phyloP scores from a whole-genome alignment of 768 basidiomycete species.

The Clitopilus hobsonii region DNA sequence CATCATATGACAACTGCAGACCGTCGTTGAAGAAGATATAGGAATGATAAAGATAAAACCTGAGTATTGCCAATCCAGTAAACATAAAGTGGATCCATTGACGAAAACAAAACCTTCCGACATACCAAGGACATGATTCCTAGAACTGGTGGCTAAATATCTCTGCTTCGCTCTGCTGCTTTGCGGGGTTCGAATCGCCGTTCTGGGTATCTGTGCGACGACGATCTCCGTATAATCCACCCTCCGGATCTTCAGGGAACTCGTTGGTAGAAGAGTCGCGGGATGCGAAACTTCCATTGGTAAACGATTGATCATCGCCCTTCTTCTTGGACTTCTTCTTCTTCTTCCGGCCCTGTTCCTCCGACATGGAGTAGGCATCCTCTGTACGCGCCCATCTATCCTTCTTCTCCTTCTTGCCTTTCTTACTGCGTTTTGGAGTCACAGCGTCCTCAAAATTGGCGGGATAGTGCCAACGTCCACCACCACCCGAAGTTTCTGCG shows the following conservation, averaged over 20 bases:
- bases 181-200: constrained; percentile 8
- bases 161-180: constrained; percentile 33
- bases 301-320: constrained; percentile 33
- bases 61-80: neutral
- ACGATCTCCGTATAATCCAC: constrained; percentile 54
- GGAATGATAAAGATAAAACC: neutral
- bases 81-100: too few relatives aligned
- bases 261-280: constrained; percentile 35
- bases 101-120: too few relatives aligned
- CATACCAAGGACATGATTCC: neutral
- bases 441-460: constrained; percentile 74
- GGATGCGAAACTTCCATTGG: constrained; percentile 29
- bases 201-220: constrained; percentile 10
- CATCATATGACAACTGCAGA: neutral
- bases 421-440: constrained; percentile 40
- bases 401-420: constrained; percentile 78
- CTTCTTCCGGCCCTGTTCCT: constrained; percentile 36
- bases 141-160: constrained; percentile 68
- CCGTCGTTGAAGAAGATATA: neutral
- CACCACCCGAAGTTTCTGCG: constrained; percentile 30
- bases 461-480: constrained; percentile 78
- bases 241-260: constrained; percentile 70
- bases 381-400: constrained; percentile 86
- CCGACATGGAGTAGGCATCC: constrained; percentile 67
- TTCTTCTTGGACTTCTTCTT: constrained; percentile 65